Evolutionary conservation across 2,329 filamentous ascomycete genomes (phyloP).

Genomic region (Botrytis pseudocinerea): DNA sequence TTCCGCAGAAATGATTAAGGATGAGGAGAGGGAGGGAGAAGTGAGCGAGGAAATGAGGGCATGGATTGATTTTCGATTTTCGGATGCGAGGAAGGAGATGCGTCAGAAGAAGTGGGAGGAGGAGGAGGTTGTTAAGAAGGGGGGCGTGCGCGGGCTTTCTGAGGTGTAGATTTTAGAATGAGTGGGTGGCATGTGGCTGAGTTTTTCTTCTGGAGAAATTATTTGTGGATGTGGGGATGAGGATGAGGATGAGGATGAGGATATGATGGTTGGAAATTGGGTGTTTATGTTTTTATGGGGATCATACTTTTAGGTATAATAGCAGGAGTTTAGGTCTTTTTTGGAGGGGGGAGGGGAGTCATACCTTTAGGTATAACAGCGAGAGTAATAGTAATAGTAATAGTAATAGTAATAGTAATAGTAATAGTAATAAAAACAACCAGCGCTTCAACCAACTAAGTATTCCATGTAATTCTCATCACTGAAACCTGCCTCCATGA

Average conservation of each 20-base stretch:
- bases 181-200: too few relatives aligned
- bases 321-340: too few relatives aligned
- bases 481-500: too few relatives aligned
- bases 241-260: too few relatives aligned
- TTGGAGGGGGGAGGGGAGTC: too few relatives aligned
- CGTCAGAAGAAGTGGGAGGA: not conserved
- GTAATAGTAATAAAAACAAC: too few relatives aligned
- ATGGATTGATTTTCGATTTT: not conserved
- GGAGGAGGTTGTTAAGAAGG: not conserved
- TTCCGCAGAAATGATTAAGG: not conserved
- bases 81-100: fast-evolving
- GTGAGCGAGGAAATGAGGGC: not conserved
- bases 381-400: not conserved
- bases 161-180: too few relatives aligned
- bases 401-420: not conserved
- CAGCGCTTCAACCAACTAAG: not conserved
- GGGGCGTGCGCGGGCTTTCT: not conserved
- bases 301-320: not conserved
- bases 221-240: not conserved
- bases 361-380: not conserved
- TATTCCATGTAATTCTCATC: not conserved
- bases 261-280: too few relatives aligned
- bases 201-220: not conserved
- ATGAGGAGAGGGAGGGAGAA: not conserved
- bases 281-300: too few relatives aligned